These are phyloP conservation scores for Trichoderma cornu-damae DNA, from an alignment of 2,329 filamentous ascomycete species.

Conservation along the genomic window DNA sequence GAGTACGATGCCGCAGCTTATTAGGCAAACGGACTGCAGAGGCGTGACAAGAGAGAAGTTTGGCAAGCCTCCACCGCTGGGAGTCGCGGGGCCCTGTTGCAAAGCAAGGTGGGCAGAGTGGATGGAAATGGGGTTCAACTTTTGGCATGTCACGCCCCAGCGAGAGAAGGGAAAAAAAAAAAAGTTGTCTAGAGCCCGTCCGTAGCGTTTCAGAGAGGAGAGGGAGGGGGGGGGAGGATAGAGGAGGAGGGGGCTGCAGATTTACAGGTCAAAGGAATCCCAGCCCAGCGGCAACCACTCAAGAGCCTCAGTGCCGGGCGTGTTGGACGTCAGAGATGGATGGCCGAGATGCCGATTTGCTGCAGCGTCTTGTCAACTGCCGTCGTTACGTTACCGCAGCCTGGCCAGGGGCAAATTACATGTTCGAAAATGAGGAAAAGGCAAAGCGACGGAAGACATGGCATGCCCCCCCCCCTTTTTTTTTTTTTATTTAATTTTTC, in stretches of 20 bases:
- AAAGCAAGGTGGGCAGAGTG: conserved; percentile 10
- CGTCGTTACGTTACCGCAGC: background rate
- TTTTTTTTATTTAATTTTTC: no score
- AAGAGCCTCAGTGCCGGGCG: conserved; percentile 10
- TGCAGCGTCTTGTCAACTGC: background rate
- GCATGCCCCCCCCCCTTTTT: no score
- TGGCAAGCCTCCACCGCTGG: conserved; percentile 6
- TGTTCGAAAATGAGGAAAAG: no score
- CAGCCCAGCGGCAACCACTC: conserved; percentile 12
- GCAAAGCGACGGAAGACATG: no score
- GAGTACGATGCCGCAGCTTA: background rate
- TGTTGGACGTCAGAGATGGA: background rate
- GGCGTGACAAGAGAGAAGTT: background rate
- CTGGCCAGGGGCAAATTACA: no score
- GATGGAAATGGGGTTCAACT: background rate
- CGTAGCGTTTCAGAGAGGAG: conserved; percentile 8
- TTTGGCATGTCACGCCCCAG: background rate
- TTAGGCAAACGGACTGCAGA: background rate
- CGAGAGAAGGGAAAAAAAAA: no score
- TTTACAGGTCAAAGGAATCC: conserved; percentile 4
- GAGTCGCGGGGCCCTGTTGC: background rate
- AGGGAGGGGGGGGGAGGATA: background rate
- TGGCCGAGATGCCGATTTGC: background rate
- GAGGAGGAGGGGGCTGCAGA: no score
- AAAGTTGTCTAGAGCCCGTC: conserved; percentile 8